Evolutionary conservation across 331 rosid genomes (phyloP).

Genomic region (Spiraea crenata): DNA sequence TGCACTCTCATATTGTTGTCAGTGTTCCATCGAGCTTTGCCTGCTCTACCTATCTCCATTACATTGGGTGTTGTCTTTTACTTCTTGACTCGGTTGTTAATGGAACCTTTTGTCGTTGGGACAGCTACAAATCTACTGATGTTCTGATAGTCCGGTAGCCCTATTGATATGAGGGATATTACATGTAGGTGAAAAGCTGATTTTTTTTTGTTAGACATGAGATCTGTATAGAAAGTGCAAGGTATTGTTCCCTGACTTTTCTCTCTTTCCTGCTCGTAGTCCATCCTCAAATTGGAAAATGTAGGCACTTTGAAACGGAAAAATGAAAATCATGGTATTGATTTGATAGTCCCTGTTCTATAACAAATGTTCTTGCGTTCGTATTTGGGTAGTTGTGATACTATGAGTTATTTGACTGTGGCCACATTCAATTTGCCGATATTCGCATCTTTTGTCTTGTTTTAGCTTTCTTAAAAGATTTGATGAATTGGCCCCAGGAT

Average conservation of each 20-base stretch:
- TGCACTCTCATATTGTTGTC: slow-evolving; percentile 91
- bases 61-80: slow-evolving; percentile 73
- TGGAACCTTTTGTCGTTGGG: slow-evolving; percentile 96
- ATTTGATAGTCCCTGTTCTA: background rate
- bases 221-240: slow-evolving; percentile 31
- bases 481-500: background rate
- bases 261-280: slow-evolving; percentile 28
- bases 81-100: slow-evolving; percentile 76
- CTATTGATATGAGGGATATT: background rate
- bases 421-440: background rate
- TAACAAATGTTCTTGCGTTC: background rate
- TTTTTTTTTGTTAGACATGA: slow-evolving; percentile 6
- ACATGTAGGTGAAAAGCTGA: background rate
- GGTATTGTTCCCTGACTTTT: slow-evolving; percentile 19
- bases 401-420: background rate
- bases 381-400: background rate
- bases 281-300: slow-evolving; percentile 2
- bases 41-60: slow-evolving; percentile 92
- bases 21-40: slow-evolving; percentile 69
- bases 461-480: background rate
- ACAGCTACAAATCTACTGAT: slow-evolving; percentile 79
- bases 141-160: slow-evolving; percentile 47
- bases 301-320: background rate
- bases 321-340: background rate
- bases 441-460: background rate